A percentile compares a stretch with the other conserved stretches of the same genome.
These are phyloP conservation scores for Sphagnum tenellum DNA, from an alignment of 225 moss, liverwort and hornwort species.

Conservation along the genomic window DNA sequence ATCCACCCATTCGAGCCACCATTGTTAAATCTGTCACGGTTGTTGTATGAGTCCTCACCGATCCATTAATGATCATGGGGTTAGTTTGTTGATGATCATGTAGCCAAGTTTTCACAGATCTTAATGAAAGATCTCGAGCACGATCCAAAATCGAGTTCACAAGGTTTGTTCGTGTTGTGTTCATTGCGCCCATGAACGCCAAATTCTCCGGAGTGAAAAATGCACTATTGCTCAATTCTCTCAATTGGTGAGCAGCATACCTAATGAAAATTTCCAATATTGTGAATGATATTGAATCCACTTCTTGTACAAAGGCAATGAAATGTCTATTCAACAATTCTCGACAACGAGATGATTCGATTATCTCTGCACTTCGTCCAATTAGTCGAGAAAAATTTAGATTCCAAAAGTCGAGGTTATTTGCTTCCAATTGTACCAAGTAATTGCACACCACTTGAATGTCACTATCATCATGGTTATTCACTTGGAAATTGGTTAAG, in stretches of 20 bases:
- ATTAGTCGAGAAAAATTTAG: too few relatives aligned
- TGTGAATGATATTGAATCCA: slow-evolving; percentile 36
- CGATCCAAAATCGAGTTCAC: slow-evolving; percentile 32
- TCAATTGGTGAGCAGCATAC: slow-evolving; percentile 38
- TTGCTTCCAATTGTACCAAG: slow-evolving; percentile 26
- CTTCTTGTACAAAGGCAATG: slow-evolving; percentile 25
- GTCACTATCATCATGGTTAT: slow-evolving; percentile 20
- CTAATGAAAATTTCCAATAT: slow-evolving; percentile 46
- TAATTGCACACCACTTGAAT: slow-evolving; percentile 41
- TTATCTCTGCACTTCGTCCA: too few relatives aligned
- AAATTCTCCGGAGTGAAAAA: slow-evolving; percentile 39
- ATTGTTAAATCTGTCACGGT: slow-evolving; percentile 35
- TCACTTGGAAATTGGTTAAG: slow-evolving; percentile 35
- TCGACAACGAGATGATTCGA: slow-evolving; percentile 8
- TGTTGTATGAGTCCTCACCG: neutral
- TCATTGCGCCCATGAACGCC: slow-evolving; percentile 29
- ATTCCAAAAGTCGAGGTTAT: too few relatives aligned
- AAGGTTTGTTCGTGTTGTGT: slow-evolving; percentile 28
- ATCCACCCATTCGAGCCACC: slow-evolving; percentile 36
- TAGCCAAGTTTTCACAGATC: slow-evolving; percentile 60
- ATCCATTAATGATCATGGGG: too few relatives aligned
- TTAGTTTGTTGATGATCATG: slow-evolving; percentile 42
- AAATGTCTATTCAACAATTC: slow-evolving; percentile 32
- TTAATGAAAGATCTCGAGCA: slow-evolving; percentile 40
- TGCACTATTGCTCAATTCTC: slow-evolving; percentile 28